A percentile compares a stretch with the other conserved stretches of the same genome.
Evolutionary conservation across 257 asterid genomes (phyloP).

Genomic region (Apocynum venetum): DNA sequence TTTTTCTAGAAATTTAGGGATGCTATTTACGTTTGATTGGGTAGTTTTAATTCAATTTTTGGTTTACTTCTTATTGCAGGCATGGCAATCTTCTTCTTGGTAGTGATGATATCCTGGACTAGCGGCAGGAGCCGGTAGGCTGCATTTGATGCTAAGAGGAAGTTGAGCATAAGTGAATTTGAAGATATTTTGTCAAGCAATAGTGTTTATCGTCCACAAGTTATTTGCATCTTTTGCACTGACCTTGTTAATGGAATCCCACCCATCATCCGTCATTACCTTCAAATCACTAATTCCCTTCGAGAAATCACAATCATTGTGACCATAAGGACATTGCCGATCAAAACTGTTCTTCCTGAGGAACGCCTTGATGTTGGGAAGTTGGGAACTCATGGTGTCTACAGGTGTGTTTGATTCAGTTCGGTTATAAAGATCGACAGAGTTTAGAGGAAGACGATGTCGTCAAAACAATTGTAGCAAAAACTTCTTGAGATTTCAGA

Average conservation of each 20-base stretch:
- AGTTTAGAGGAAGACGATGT: conserved; percentile 9
- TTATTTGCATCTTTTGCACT: conserved; percentile 23
- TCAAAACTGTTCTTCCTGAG: conserved; percentile 17
- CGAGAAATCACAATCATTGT: conserved; percentile 16
- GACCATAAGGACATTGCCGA: conserved; percentile 23
- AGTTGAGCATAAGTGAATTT: conserved; percentile 18
- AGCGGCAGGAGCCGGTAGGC: conserved; percentile 23
- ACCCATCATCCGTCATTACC: conserved; percentile 20
- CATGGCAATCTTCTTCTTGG: conserved; percentile 42
- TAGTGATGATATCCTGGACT: conserved; percentile 48
- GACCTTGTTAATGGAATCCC: conserved; percentile 23
- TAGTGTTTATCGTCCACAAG: conserved; percentile 12
- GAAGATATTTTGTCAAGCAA: conserved; percentile 8
- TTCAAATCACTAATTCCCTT: conserved; percentile 15
- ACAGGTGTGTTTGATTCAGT: conserved; percentile 20
- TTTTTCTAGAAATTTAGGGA: no score
- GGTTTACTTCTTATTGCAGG: no score
- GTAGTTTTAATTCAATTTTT: no score
- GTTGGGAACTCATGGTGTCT: conserved; percentile 14
- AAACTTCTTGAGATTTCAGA: conserved; percentile 6
- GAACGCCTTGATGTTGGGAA: conserved; percentile 21
- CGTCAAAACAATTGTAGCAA: not conserved
- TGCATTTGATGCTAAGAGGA: conserved; percentile 21
- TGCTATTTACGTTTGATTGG: no score
- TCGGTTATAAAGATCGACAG: conserved; percentile 15